These are phyloP conservation scores for Helianthus annuus DNA, from an alignment of 129 eudicot species.

Conservation along the genomic window DNA sequence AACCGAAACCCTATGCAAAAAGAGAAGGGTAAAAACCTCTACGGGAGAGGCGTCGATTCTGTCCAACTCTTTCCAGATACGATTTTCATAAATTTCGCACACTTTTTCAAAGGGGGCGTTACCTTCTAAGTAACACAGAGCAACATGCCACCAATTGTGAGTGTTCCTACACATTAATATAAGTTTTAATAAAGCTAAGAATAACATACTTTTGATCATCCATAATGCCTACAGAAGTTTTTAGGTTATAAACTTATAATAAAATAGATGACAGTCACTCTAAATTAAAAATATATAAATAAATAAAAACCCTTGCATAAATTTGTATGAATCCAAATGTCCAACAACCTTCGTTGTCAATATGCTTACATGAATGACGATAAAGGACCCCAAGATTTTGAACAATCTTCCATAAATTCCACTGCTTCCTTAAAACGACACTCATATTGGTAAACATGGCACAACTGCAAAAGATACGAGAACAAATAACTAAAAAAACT, in stretches of 20 bases:
- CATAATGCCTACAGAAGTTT: not conserved
- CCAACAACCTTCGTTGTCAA: no score
- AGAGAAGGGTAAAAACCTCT: slow-evolving; percentile 49
- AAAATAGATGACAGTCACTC: not conserved
- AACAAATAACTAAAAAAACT: not conserved
- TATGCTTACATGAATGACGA: slow-evolving; percentile 77
- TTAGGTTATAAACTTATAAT: not conserved
- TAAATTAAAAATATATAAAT: not conserved
- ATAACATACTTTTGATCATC: slow-evolving; percentile 13
- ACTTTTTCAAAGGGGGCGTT: slow-evolving; percentile 62
- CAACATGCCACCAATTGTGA: slow-evolving; percentile 99
- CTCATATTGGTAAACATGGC: slow-evolving; percentile 81
- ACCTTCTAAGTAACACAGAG: slow-evolving; percentile 93
- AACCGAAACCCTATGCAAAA: slow-evolving; percentile 10
- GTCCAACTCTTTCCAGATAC: slow-evolving; percentile 85
- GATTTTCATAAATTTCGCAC: slow-evolving; percentile 58
- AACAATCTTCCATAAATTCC: slow-evolving; percentile 74
- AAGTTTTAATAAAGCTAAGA: slow-evolving; percentile 2
- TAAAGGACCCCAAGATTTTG: slow-evolving; percentile 67
- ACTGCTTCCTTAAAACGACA: slow-evolving; percentile 91
- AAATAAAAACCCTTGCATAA: not conserved
- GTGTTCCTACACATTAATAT: slow-evolving; percentile 57
- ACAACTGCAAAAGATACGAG: slow-evolving; percentile 50
- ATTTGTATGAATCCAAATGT: not conserved
- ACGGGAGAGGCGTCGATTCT: slow-evolving; percentile 62